A percentile compares a stretch with the other conserved stretches of the same genome.
phyloP scores from a whole-genome alignment of 1,139 yeast genomes.

The Pichia sp. region DNA sequence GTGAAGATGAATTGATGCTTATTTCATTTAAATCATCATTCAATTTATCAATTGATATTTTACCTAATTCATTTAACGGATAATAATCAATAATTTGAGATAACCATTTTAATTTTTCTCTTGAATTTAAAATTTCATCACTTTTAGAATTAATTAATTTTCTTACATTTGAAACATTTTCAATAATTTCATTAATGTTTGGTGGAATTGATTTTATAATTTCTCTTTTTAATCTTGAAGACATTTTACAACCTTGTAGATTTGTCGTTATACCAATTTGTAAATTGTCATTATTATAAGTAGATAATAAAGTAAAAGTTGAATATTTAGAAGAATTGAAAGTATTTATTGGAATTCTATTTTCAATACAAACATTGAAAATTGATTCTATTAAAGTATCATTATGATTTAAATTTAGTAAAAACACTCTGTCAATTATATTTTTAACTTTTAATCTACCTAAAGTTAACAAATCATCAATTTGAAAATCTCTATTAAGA shows the following conservation, averaged over 20 bases:
- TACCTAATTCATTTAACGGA: conserved; percentile 62
- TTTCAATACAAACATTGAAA: conserved; percentile 43
- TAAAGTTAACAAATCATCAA: conserved; percentile 40
- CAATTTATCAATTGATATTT: conserved; percentile 52
- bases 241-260: conserved; percentile 87
- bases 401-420: conserved; percentile 34
- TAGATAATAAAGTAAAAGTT: conserved; percentile 70
- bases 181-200: conserved; percentile 63
- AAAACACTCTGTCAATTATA: conserved; percentile 72
- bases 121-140: conserved; percentile 53
- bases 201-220: conserved; percentile 58
- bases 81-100: conserved; percentile 88
- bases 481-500: conserved; percentile 33
- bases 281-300: conserved; percentile 64
- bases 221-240: conserved; percentile 74
- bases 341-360: conserved; percentile 77
- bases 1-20: not conserved
- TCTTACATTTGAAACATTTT: conserved; percentile 63
- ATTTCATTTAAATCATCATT: conserved; percentile 27
- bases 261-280: conserved; percentile 81
- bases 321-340: conserved; percentile 68
- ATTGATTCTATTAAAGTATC: conserved; percentile 29
- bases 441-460: conserved; percentile 62
- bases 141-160: conserved; percentile 43
- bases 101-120: conserved; percentile 68